Base-by-base conservation (phyloP, 2,329 filamentous ascomycete genomes). In the Cercospora sojina region DNA sequence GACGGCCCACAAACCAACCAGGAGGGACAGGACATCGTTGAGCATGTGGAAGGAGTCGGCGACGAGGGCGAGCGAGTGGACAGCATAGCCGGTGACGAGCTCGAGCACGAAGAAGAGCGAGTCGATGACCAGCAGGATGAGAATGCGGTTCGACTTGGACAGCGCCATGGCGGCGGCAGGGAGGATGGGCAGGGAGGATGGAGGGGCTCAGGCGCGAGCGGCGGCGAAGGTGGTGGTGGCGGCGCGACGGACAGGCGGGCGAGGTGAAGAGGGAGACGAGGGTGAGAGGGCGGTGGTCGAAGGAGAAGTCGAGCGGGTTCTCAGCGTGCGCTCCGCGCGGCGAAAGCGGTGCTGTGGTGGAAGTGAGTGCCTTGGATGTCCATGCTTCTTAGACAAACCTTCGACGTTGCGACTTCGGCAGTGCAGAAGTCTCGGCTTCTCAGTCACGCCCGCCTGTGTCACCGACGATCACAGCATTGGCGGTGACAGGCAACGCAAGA, bases 11-110 rank as follows among this genome's bases (percentile, higher is more conserved):
- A 98, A 81, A 70, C 95, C 95, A 69, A 99, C 94, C 64, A 90
- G 86, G 13, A 99, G 83, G 1, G 95, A 98, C 68, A 99, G 90
- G 73, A 99, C 95, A 86, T 99, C 95, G 83, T 99, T 99, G 68
- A 99, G 85, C 95, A 99, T 99, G 81, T 99, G 95, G 80, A 99
- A 99, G 67, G 95, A 93, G 82, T 99, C 95, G 62, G 95, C 95
- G 77, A 96, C 93, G 66, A 99, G 86, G 41, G 95, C 95, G 73
- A 99, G 86, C 18, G 95, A 98, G 77, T 93, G 90, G 67, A 96
- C 92, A 70, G 90, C 83, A 83, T 97, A 92, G 68, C 95, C 94
- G 68, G 90, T 88, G 65, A 90, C 88, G 68, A 99, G 82, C 81
- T 99, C 95, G 66, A 98, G 83, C 57, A 97, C 80, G 81, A 99